Base-by-base conservation (phyloP, 805 yeast species). In the Ogataea methanolica region DNA sequence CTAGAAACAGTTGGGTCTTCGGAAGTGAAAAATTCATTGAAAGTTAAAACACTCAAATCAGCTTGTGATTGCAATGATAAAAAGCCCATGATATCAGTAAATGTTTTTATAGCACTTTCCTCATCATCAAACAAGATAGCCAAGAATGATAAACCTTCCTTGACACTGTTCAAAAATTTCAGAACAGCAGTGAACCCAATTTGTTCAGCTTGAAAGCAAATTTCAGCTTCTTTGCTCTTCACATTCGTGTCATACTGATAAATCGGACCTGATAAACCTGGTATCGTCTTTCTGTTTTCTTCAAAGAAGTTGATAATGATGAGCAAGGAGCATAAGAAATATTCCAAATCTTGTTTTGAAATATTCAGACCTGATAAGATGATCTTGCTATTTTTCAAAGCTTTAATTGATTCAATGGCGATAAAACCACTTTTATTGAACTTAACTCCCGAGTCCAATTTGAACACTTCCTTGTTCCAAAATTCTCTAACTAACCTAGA, bases 111-210 rank as follows among this genome's bases (percentile, higher is more conserved):
- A 52, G 55, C 63, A 58, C 59, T 65, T 57, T 53, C 67, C 48
- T 55, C 79, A 68, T 67, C 96, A 56, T 89, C 95, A 51, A 83
- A 74, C 48, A 94, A 71, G 8, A 92, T 86, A 67, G 85, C 78
- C 52, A 94, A 71, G 62, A 94, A 94, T 2, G 97, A 89, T 33
- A 92, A 72, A 0, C 96, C 96, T 67, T 94, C 98, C 56, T 88
- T 88, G 66, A 89, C 81, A 6, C 88, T 82, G 46, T 78, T 80
- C 47, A 91, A 75, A 9, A 91, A 77, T 58, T 86, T 83, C 40
- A 88, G 73, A 36, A 94, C 69, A 0, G 97, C 82, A 26, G 83
- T 82, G 54, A 92, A 79, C 6, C 96, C 96, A 58, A 89, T 82
- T 58, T 88, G 90, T 63, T 94, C 99, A 1, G 96, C 96, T 66